Base-by-base conservation (phyloP, 129 eudicot genomes). In the Centella asiatica region DNA sequence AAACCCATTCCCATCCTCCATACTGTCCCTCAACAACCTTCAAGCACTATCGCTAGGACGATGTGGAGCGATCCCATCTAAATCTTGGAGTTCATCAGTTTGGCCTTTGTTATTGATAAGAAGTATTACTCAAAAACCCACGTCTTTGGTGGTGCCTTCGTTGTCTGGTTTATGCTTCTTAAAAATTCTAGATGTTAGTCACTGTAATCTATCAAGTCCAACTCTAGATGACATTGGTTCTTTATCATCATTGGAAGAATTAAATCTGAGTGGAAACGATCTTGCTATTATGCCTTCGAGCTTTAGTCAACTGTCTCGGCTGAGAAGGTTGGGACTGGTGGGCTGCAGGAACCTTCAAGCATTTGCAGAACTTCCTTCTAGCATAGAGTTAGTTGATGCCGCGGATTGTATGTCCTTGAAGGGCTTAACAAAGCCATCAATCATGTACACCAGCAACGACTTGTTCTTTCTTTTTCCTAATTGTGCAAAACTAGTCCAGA, bases 341-440 rank as follows among this genome's bases (percentile, higher is more conserved):
- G 77, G 80, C 25, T 79, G 84, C 64, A 79, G 57, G 63, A 67
- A 51, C 45, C 71, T 79, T 4, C 72, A 67, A 68, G 69, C 57
- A 39, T 52, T 79, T 63, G 81, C 80, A 12, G 66, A 75, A 58
- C 74, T 75, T 44, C 85, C 85, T 33, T 69, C 75, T 22, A 75
- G 62, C 51, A 69, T 69, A 18, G 67, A 20, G 15, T 37, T 45
- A 15, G 15, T 47, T 10, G 15, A 46, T 47, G 57, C 66, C 20
- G 42, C 24, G 49, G 36, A 60, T 59, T 45, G 58, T 11, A 29
- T 23, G 26, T 59, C 39, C n/a, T 18, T 36, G n/a, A 17, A 14
- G 36, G 53, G 12, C 10, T 15, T 54, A 28, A 54, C 33, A 33
- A 55, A 29, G 0, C 39, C 60, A 29, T 33, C 29, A 2, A 55